Base-by-base conservation (phyloP, 305 asterid genomes). In the Lippia alba region DNA sequence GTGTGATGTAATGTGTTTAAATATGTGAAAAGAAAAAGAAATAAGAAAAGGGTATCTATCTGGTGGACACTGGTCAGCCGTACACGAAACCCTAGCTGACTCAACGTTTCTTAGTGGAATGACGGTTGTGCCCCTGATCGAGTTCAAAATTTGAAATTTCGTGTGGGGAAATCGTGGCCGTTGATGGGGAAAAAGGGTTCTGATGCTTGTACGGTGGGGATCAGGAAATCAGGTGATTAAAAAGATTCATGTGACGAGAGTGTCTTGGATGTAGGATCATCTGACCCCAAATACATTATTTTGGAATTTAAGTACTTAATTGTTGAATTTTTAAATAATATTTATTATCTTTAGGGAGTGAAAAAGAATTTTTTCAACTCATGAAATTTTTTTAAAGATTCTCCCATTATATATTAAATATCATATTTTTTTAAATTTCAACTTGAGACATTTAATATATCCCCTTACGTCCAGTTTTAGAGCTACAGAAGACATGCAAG, bases 51-150 rank as follows among this genome's bases (percentile, higher is more conserved):
- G 46, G 58, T 17, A 54, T 50, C 56, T 55, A 56, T 68, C 74
- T 69, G 39, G 66, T 30, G 59, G 74, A 70, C 68, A 70, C 62
- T 70, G 36, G 74, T 70, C 85, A 73, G 83, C 74, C 64, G 74
- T 74, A 75, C 77, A 67, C 78, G 68, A 85, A 78, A 85, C 87
- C 93, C 89, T 87, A 81, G 79, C 74, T 67, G 62, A 70, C 81
- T 50, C 79, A 48, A 41, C 16, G 54, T 8, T 58, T 45, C 30
- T 1, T 49, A 0, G 11, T 0, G 58, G 79, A 2, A 51, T 80
- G 20, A 75, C 88, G 0, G 6, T 12, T 12, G 2, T 79, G 30
- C 62, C 88, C 91, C 69, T 76, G 2, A 15, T 15, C 63, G 6
- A 5, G 6, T 50, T 57, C 70, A 15, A 54, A 70, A 24, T 70